phyloP scores from a whole-genome alignment of 192 early-diverging fungal species.

The Coemansia sp. region DNA sequence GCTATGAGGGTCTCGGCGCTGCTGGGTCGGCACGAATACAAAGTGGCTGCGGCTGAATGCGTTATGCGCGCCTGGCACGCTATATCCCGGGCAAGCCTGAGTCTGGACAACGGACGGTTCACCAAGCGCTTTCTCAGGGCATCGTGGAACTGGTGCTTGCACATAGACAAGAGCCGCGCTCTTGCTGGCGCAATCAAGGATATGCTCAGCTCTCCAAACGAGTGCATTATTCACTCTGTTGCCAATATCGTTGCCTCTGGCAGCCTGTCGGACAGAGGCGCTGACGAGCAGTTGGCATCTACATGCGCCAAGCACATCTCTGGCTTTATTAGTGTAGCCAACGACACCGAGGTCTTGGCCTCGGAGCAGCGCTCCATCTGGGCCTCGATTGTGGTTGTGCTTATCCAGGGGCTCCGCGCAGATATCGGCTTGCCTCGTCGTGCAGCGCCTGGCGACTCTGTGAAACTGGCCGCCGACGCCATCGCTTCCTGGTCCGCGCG shows the following conservation, averaged over 20 bases:
- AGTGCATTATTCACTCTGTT: constrained; percentile 5
- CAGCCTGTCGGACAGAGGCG: background rate
- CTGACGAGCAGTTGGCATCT: constrained; percentile 2
- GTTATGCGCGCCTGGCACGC: constrained; percentile 23
- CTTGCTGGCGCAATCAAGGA: constrained; percentile 7
- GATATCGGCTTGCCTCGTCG: background rate
- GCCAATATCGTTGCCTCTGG: constrained; percentile 12
- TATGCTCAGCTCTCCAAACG: constrained; percentile 23
- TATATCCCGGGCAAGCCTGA: background rate
- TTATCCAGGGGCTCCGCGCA: background rate
- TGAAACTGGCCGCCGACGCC: constrained; percentile 3
- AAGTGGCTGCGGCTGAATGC: background rate
- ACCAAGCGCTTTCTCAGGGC: constrained; percentile 23
- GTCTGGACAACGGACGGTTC: background rate
- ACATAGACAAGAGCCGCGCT: constrained; percentile 1
- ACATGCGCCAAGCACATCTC: constrained; percentile 1
- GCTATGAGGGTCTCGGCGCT: constrained; percentile 25
- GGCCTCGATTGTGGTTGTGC: background rate
- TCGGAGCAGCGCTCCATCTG: constrained; percentile 4
- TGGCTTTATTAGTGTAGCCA: constrained; percentile 6
- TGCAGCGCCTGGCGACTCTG: background rate
- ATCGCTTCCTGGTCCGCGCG: constrained; percentile 15
- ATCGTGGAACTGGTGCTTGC: constrained; percentile 42
- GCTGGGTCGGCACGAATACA: background rate
- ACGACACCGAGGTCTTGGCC: background rate